Evolutionary conservation across 768 basidiomycete genomes (phyloP).

Genomic region (Lenzites betulinus): DNA sequence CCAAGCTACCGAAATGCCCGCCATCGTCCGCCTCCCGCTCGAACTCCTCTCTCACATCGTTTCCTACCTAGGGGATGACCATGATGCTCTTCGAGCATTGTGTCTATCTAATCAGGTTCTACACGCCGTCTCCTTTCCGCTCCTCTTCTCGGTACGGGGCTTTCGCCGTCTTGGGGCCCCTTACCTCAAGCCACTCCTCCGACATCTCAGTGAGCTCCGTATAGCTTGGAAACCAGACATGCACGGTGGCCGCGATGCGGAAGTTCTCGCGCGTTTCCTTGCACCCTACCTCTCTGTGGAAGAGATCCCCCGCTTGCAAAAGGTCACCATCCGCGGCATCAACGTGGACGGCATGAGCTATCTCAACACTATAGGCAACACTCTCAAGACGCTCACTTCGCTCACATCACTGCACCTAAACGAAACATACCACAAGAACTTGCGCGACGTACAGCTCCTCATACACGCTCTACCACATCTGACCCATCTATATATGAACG

Average conservation of each 20-base stretch:
- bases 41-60: slow-evolving; percentile 16
- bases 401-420: slow-evolving; percentile 9
- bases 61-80: slow-evolving; percentile 3
- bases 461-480: slow-evolving; percentile 8
- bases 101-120: slow-evolving; percentile 3
- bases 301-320: slow-evolving; percentile 5
- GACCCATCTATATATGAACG: slow-evolving; percentile 6
- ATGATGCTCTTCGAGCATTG: slow-evolving; percentile 3
- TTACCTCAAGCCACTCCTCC: slow-evolving; percentile 4
- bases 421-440: slow-evolving; percentile 4
- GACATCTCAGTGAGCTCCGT: slow-evolving; percentile 1
- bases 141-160: slow-evolving; percentile 8
- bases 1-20: background rate
- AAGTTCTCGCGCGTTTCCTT: background rate
- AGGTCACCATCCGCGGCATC: slow-evolving; percentile 9
- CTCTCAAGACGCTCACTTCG: background rate
- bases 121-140: slow-evolving; percentile 7
- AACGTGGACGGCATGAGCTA: slow-evolving; percentile 1
- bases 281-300: slow-evolving; percentile 6
- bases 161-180: slow-evolving; percentile 1
- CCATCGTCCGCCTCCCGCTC: slow-evolving; percentile 1
- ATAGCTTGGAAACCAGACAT: slow-evolving; percentile 14
- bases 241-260: background rate
- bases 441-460: slow-evolving; percentile 11
- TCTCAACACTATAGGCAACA: background rate